Evolutionary conservation across 2,329 filamentous ascomycete species (phyloP).

Genomic region (Clarireedia paspali): DNA sequence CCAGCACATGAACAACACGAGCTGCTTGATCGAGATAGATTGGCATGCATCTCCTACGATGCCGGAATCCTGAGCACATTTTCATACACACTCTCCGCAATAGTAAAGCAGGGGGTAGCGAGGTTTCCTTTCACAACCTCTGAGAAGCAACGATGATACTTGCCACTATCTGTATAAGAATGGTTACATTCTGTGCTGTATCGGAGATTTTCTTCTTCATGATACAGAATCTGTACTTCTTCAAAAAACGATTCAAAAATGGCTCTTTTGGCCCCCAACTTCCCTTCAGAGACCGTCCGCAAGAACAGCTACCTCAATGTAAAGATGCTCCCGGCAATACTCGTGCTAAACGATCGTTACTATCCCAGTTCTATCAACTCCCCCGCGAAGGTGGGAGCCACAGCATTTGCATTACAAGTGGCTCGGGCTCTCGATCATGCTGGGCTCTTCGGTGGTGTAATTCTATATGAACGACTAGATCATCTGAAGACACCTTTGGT

Average conservation of each 20-base stretch:
- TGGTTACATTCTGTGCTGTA: background rate
- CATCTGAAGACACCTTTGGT: slow-evolving; percentile 6
- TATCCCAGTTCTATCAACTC: slow-evolving; percentile 9
- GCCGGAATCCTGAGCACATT: background rate
- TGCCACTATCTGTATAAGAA: slow-evolving; percentile 2
- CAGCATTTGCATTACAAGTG: slow-evolving; percentile 12
- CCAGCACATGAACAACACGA: background rate
- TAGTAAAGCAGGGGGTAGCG: background rate
- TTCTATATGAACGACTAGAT: slow-evolving; percentile 12
- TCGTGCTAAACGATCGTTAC: slow-evolving; percentile 11
- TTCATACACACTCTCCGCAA: background rate
- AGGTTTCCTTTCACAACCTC: background rate
- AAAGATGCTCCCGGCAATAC: slow-evolving; percentile 13
- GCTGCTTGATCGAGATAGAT: background rate
- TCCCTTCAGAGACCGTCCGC: background rate
- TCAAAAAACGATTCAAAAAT: slow-evolving; percentile 2
- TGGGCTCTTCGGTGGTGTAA: slow-evolving; percentile 12
- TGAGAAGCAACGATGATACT: background rate
- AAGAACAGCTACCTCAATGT: background rate
- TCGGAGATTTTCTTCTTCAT: background rate
- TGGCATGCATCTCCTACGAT: background rate
- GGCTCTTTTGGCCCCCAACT: background rate
- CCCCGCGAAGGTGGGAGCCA: slow-evolving; percentile 12
- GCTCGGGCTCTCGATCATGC: slow-evolving; percentile 9
- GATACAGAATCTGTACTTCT: background rate